Evolutionary conservation across 108 stramenopile genomes (phyloP).

Genomic region (Fragilariopsis cylindrus): DNA sequence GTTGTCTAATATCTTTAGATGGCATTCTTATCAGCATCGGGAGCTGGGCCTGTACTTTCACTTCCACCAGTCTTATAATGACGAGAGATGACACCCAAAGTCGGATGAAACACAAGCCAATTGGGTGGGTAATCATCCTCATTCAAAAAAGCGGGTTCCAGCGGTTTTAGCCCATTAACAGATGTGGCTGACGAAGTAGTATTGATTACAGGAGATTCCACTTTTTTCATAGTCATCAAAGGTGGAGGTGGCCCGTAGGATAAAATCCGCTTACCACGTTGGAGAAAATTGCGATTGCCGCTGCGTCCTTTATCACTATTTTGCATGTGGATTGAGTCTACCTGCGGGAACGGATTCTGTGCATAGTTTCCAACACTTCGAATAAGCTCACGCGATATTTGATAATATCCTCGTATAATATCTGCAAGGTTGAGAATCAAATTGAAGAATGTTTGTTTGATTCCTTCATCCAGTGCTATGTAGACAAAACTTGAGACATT

Average conservation of each 20-base stretch:
- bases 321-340: not conserved
- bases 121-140: slow-evolving; percentile 66
- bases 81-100: slow-evolving; percentile 49
- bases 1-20: too few species aligned
- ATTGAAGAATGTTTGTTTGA: slow-evolving; percentile 15
- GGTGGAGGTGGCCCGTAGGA: slow-evolving; percentile 4
- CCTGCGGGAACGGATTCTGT: not conserved
- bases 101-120: slow-evolving; percentile 74
- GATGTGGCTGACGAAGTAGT: not conserved
- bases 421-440: slow-evolving; percentile 13
- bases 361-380: slow-evolving; percentile 22
- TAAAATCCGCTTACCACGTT: not conserved
- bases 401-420: slow-evolving; percentile 24
- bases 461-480: slow-evolving; percentile 15
- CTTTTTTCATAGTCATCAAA: not conserved
- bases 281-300: not conserved
- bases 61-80: too few species aligned
- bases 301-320: not conserved
- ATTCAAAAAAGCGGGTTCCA: slow-evolving; percentile 68
- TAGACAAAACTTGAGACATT: not conserved
- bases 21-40: too few species aligned
- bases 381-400: slow-evolving; percentile 20
- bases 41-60: too few species aligned
- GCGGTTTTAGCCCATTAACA: not conserved
- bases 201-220: not conserved